Conservation (phyloP, 345 rosid species). For the Corymbia maculata region DNA sequence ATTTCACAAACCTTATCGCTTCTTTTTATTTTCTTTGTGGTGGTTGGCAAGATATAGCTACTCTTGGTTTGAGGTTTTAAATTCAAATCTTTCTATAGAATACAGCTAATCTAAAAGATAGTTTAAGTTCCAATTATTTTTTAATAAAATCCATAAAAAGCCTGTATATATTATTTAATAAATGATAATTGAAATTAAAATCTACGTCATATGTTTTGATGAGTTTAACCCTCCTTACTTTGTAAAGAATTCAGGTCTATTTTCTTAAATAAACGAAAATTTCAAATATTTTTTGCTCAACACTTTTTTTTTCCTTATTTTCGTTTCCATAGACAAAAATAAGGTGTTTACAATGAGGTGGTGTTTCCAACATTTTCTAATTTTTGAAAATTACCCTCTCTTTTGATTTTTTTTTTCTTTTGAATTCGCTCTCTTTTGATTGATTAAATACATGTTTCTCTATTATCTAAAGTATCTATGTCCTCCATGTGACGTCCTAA, state of each 20-base stretch:
- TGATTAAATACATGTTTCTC: too few species aligned
- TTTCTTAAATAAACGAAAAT: too few species aligned
- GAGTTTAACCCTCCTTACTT: neutral
- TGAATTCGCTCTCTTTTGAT: too few species aligned
- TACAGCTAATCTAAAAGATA: neutral
- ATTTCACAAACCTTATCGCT: neutral
- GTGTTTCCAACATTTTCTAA: too few species aligned
- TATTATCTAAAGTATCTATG: too few species aligned
- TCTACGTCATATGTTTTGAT: neutral
- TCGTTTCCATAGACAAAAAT: too few species aligned
- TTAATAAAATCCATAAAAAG: neutral
- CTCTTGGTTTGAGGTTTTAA: neutral
- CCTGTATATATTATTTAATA: neutral
- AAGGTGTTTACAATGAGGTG: too few species aligned
- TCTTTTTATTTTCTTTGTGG: neutral
- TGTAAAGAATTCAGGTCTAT: neutral
- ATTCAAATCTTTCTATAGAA: neutral
- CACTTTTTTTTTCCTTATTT: too few species aligned
- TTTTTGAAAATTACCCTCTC: too few species aligned
- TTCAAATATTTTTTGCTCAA: too few species aligned
- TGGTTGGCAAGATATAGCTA: neutral
- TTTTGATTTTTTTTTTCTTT: too few species aligned
- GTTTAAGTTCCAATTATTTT: neutral
- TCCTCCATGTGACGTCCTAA: too few species aligned
- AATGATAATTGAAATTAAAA: neutral